phyloP scores from a whole-genome alignment of 345 rosid genomes.

The Syzygium oleosum region DNA sequence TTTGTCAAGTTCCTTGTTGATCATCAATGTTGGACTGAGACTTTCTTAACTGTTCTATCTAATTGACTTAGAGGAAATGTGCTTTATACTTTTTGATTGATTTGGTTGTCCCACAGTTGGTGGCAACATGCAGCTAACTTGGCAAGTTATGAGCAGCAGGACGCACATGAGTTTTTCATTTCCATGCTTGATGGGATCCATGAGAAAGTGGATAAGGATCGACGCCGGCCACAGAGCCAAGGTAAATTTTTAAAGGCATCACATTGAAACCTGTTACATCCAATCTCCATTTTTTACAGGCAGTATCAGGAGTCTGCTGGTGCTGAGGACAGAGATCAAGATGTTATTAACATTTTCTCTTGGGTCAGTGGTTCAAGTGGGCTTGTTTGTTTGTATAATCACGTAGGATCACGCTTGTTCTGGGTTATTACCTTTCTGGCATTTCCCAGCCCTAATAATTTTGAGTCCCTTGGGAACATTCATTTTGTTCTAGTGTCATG shows the following conservation, averaged over 20 bases:
- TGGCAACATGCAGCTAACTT: constrained; percentile 81
- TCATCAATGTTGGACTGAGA: background rate
- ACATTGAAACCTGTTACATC: background rate
- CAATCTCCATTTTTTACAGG: background rate
- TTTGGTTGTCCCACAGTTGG: constrained; percentile 58
- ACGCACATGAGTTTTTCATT: constrained; percentile 96
- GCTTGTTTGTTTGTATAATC: background rate
- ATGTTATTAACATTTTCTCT: background rate
- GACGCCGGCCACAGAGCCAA: background rate
- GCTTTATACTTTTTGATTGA: constrained; percentile 3
- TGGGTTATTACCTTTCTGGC: background rate
- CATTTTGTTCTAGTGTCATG: background rate
- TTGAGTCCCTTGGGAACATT: background rate
- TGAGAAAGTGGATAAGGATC: constrained; percentile 63
- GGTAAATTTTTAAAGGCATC: background rate
- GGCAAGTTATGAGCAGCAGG: constrained; percentile 91
- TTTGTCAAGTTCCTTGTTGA: background rate
- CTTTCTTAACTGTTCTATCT: background rate
- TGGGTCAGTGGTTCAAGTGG: background rate
- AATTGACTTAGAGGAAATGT: background rate
- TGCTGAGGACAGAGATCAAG: background rate
- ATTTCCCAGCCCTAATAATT: background rate
- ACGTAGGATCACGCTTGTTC: background rate
- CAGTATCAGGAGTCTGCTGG: background rate
- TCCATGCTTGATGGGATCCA: constrained; percentile 83